Percentiles rank a stretch among this genome's conserved stretches.
Evolutionary conservation across 2,329 filamentous ascomycete genomes (phyloP).

Genomic region (Pseudocercospora crystallina): DNA sequence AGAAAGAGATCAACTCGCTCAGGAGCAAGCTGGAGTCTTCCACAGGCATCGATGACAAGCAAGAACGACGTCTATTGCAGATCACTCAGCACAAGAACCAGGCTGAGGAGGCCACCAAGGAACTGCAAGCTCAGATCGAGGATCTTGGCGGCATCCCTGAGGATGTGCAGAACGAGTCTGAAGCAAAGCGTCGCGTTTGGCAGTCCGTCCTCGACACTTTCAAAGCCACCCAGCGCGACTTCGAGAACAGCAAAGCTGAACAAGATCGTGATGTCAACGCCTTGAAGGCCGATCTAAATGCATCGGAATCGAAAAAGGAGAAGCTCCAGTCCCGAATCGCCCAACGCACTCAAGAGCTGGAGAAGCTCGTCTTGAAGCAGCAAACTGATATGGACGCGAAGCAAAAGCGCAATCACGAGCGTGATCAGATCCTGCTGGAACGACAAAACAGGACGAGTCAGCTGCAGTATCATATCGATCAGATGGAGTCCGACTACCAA

Average conservation of each 20-base stretch:
- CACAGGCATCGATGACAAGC: conserved; percentile 73
- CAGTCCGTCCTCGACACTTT: conserved; percentile 55
- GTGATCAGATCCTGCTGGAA: conserved; percentile 24
- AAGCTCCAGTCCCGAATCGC: conserved; percentile 69
- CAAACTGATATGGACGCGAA: conserved; percentile 47
- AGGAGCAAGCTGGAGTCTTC: conserved; percentile 64
- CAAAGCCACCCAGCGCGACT: conserved; percentile 53
- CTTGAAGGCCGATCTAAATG: conserved; percentile 63
- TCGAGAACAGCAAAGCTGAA: conserved; percentile 61
- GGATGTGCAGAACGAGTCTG: conserved; percentile 60
- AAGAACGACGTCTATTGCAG: conserved; percentile 72
- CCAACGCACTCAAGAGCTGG: conserved; percentile 71
- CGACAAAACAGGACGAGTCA: conserved; percentile 42
- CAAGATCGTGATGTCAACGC: conserved; percentile 63
- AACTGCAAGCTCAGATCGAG: conserved; percentile 61
- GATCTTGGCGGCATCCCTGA: conserved; percentile 64
- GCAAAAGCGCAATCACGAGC: conserved; percentile 35
- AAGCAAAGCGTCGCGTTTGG: conserved; percentile 57
- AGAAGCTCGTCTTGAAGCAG: conserved; percentile 69
- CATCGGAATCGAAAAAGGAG: conserved; percentile 67
- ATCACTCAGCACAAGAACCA: conserved; percentile 72
- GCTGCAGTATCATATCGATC: conserved; percentile 39
- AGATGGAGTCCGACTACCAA: conserved; percentile 38
- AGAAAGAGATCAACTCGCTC: conserved; percentile 72
- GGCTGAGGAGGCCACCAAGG: conserved; percentile 61